A percentile compares a stretch with the other conserved stretches of the same genome.
These are phyloP conservation scores for Diaporthe vaccinii DNA, from an alignment of 2,329 filamentous ascomycete genomes.

Conservation along the genomic window DNA sequence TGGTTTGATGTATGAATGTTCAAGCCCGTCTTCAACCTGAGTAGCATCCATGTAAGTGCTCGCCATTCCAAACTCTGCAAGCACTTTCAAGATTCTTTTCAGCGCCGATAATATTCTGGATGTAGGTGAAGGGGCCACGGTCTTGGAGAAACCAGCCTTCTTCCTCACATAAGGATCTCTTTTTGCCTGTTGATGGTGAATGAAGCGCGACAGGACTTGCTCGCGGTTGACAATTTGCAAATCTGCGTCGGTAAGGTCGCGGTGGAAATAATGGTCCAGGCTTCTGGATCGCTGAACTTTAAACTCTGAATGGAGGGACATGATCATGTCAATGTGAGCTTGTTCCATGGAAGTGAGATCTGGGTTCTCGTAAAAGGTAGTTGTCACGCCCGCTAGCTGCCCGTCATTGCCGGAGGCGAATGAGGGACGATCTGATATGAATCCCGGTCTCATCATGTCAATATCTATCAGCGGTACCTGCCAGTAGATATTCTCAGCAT, in stretches of 20 bases:
- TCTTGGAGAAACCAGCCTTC: no score
- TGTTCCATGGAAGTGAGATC: not conserved
- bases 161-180: no score
- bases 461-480: not conserved
- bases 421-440: not conserved
- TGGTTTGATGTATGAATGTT: not conserved
- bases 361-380: not conserved
- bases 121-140: not conserved
- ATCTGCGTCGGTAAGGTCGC: not conserved
- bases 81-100: not conserved
- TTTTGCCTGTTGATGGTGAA: not conserved
- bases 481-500: not conserved
- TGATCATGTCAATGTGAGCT: not conserved
- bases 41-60: no score
- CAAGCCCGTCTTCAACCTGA: not conserved
- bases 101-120: not conserved
- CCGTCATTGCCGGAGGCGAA: no score
- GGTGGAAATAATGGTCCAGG: not conserved
- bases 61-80: not conserved
- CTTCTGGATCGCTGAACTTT: not conserved
- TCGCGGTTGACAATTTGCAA: conserved; percentile 1
- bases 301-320: not conserved
- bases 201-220: conserved; percentile 1
- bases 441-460: conserved; percentile 10
- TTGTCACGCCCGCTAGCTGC: not conserved